Evolutionary conservation across 2,329 filamentous ascomycete genomes (phyloP), one percentile per base, ranked within the genome.

Genomic region (Apiospora phragmitis): DNA sequence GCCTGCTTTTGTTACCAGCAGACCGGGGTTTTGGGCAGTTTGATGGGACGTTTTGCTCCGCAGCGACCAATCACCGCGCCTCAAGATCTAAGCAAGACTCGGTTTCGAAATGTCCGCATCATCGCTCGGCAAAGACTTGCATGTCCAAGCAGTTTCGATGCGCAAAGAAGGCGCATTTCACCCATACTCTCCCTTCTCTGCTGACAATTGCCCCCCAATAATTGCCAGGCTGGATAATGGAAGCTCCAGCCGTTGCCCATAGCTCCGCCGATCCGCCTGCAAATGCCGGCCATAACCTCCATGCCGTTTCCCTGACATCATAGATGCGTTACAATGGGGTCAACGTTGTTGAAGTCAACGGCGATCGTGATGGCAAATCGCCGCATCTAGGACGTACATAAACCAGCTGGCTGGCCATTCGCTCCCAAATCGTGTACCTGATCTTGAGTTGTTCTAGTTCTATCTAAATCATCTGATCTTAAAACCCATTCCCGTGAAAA

Each of bases 261-360:
- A 59, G 26, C 26, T 55, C 49, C 49, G 49, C 26, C 49, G 49
- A 32, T 29, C 26, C 18, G 38, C 55, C 7, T 59, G 51, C 55
- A 62, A 38, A 62, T 62, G 55, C 55, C 55, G 55, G 29, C 55
- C 55, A 38, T n/a, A 62, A 62, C 55, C 32, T 62, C 55, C 55
- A 62, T 62, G 55, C 55, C 55, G 55, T 62, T 62, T 38, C 55
- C 32, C 41, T 67, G 65, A 67, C 65, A 67, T 67, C 65, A 67
- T 67, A 24, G 65, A 67, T 67, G 41, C 42, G 65, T 67, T 62
- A 38, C 55, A 38, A 62, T 62, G 55, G 55, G 38, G 55, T 62
- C 55, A 62, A 62, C 29, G n/a, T 14, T 21, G 2, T 18, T 38
- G 18, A 12, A 62, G 55, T 11, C 55, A 62, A 38, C 29, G 9